phyloP scores from a whole-genome alignment of 2,329 filamentous ascomycete species.

The Endothia cerciana region DNA sequence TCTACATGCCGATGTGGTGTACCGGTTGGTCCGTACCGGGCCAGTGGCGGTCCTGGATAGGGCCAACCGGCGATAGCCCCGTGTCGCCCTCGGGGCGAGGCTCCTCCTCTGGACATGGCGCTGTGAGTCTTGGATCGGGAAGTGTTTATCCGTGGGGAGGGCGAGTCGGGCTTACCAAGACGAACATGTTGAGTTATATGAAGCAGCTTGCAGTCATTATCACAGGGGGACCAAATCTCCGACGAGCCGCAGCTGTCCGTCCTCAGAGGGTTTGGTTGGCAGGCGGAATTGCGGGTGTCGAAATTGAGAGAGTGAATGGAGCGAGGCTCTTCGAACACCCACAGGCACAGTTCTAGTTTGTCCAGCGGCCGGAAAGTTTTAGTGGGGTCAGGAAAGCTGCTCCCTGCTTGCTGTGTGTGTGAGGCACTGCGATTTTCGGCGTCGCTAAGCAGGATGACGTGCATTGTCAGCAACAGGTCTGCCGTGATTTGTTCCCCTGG shows the following conservation, averaged over 20 bases:
- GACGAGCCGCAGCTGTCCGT: not conserved
- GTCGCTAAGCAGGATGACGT: slow-evolving; percentile 17
- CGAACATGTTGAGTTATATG: slow-evolving; percentile 27
- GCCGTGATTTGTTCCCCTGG: not conserved
- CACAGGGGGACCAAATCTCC: not conserved
- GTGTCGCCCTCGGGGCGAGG: slow-evolving; percentile 35
- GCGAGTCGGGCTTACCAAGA: slow-evolving; percentile 21
- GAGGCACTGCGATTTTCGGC: slow-evolving; percentile 4
- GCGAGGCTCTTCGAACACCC: too few species aligned
- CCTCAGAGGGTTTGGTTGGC: too few species aligned
- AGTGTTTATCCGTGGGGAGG: not conserved
- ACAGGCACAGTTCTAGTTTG: not conserved
- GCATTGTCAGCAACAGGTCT: slow-evolving; percentile 7
- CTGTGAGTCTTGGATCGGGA: not conserved
- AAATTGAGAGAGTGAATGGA: too few species aligned
- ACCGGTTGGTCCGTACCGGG: slow-evolving; percentile 19
- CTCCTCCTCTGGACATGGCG: slow-evolving; percentile 35
- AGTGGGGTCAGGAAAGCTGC: not conserved
- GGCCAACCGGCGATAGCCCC: slow-evolving; percentile 31
- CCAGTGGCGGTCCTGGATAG: slow-evolving; percentile 21
- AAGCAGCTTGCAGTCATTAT: slow-evolving; percentile 13
- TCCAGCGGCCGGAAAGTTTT: not conserved
- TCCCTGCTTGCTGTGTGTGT: not conserved
- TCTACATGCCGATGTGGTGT: slow-evolving; percentile 33
- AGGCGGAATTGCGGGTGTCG: not conserved